These are phyloP conservation scores for Gnomoniopsis sp. DNA, from an alignment of 2,329 filamentous ascomycete genomes.

Conservation along the genomic window DNA sequence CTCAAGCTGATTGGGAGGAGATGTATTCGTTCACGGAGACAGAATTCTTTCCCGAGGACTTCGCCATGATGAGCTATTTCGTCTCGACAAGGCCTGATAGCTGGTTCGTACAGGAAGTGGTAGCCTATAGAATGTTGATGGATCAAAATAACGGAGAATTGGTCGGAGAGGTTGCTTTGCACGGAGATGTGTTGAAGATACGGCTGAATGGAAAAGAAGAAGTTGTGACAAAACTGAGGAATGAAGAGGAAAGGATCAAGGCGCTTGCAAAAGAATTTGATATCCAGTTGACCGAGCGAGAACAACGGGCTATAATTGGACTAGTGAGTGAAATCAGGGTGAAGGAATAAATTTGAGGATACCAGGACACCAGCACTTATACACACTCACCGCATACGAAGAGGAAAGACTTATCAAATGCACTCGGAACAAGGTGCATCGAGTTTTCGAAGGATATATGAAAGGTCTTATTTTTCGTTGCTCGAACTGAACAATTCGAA, in stretches of 20 bases:
- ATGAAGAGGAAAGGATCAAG: constrained; percentile 44
- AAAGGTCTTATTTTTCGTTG: too few species aligned
- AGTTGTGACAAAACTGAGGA: constrained; percentile 38
- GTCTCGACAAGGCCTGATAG: constrained; percentile 32
- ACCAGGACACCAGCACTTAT: not conserved
- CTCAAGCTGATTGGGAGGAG: constrained; percentile 37
- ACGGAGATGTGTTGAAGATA: constrained; percentile 41
- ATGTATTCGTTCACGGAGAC: constrained; percentile 50
- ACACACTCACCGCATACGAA: not conserved
- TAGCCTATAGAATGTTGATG: constrained; percentile 31
- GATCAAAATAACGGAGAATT: constrained; percentile 18
- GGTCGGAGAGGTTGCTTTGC: constrained; percentile 41
- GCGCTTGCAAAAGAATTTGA: constrained; percentile 48
- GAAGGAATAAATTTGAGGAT: not conserved
- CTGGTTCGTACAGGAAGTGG: constrained; percentile 35
- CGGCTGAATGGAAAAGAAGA: constrained; percentile 35
- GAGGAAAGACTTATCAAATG: too few species aligned
- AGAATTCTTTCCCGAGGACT: constrained; percentile 45
- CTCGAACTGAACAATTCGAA: too few species aligned
- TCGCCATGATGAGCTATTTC: constrained; percentile 42
- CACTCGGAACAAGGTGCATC: too few species aligned
- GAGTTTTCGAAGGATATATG: too few species aligned
- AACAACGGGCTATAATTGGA: constrained; percentile 46
- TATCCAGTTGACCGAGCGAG: constrained; percentile 42
- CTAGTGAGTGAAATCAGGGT: constrained; percentile 24